Base-by-base conservation (phyloP, 371 early-diverging fungal genomes). In the Mortierella sp. region DNA sequence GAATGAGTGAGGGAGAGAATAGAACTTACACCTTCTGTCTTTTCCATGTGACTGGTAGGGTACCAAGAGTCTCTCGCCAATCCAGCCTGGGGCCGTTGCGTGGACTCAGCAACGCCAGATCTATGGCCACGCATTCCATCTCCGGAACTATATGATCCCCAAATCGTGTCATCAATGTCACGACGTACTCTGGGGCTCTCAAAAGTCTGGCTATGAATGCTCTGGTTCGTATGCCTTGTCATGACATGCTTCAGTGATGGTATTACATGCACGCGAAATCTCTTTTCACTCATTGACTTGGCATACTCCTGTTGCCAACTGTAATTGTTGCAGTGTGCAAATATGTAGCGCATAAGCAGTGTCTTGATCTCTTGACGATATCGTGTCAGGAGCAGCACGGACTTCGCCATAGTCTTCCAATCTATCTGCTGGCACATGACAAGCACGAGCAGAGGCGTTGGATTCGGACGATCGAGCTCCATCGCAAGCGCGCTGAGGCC, bases 201-300 rank as follows among this genome's bases (percentile, higher is more conserved):
- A 76, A 64, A 76, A 76, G 56, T 67, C 76, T n/a, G 76, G 76
- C 0, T 76, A 76, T 65, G 76, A 76, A 27, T 76, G 76, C 23
- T 49, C 64, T 6, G 65, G 75, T 68, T 51, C 14, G 61, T 26
- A 19, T 32, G 34, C 14, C 0, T 43, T 5, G 39, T 19, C 5
- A 19, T 21, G 34, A 0, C n/a, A 28, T 37, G 5, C 9, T 31
- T 26, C 34, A n/a, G n/a, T 0, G 17, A 0, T 19, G 11, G 31
- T 4, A 44, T 12, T 1, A 39, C 17, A 39, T 39, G 11, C 39
- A 17, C n/a, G n/a, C n/a, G n/a, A n/a, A n/a, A n/a, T n/a, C n/a
- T n/a, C n/a, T n/a, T n/a, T n/a, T n/a, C n/a, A n/a, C n/a, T n/a
- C n/a, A n/a, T n/a, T n/a, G n/a, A n/a, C n/a, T n/a, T n/a, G n/a